Conservation (phyloP, 2,329 filamentous ascomycete genomes). For the Alternaria angustiovoidea region DNA sequence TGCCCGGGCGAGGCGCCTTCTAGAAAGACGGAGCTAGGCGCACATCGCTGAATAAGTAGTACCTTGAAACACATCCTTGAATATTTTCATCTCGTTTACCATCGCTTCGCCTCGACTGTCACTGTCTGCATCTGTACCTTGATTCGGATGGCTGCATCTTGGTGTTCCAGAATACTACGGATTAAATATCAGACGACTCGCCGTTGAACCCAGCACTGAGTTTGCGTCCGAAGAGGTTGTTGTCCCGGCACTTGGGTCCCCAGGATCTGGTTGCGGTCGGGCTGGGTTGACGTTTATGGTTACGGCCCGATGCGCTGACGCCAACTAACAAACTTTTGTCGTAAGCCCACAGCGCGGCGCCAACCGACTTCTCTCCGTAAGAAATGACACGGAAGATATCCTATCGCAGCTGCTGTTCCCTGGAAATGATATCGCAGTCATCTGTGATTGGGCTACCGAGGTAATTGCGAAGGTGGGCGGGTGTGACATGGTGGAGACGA, state of each 20-base stretch:
- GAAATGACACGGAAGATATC: conserved; percentile 3
- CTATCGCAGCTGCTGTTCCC: conserved; percentile 1
- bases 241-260: background rate
- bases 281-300: conserved; percentile 4
- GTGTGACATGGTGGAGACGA: background rate
- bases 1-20: conserved; percentile 35
- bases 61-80: background rate
- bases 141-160: background rate
- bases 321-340: conserved; percentile 10
- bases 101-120: background rate
- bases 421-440: background rate
- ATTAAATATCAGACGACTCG: conserved; percentile 1
- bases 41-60: background rate
- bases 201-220: conserved; percentile 3
- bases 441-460: conserved; percentile 1
- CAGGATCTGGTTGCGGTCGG: conserved; percentile 7
- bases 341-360: conserved; percentile 1
- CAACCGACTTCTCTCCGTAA: background rate
- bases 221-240: conserved; percentile 1
- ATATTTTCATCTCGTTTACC: background rate
- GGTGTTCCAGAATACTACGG: background rate
- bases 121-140: background rate
- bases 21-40: conserved; percentile 10
- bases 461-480: background rate
- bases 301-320: conserved; percentile 16